These are phyloP conservation scores for Penicillium olsonii DNA, from an alignment of 2,329 filamentous ascomycete genomes.

Conservation along the genomic window DNA sequence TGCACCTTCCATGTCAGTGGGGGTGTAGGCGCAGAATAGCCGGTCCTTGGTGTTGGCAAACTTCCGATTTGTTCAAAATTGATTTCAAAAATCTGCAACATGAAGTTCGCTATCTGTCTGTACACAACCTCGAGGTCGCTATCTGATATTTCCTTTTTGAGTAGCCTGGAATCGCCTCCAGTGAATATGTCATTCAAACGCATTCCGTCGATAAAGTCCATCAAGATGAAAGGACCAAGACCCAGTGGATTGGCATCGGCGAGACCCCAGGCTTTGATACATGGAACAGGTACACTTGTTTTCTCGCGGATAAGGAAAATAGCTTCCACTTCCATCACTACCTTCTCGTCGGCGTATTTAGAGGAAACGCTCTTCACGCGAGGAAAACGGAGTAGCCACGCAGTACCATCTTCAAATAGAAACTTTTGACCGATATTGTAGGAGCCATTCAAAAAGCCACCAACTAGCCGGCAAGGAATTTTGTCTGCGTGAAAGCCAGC, in stretches of 20 bases:
- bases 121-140: constrained; percentile 24
- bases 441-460: constrained; percentile 33
- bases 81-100: constrained; percentile 31
- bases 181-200: constrained; percentile 25
- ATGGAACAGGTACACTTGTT: constrained; percentile 20
- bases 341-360: constrained; percentile 30
- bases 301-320: constrained; percentile 26
- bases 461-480: constrained; percentile 33
- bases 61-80: constrained; percentile 32
- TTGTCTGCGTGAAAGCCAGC: constrained; percentile 35
- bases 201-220: constrained; percentile 29
- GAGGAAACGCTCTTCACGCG: constrained; percentile 29
- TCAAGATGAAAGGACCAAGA: constrained; percentile 33
- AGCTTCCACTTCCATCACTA: constrained; percentile 31
- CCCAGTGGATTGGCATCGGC: constrained; percentile 26
- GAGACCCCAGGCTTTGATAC: constrained; percentile 29
- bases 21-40: constrained; percentile 16
- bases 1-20: constrained; percentile 37
- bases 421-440: constrained; percentile 38
- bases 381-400: constrained; percentile 34
- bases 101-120: constrained; percentile 27
- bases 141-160: constrained; percentile 30
- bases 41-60: constrained; percentile 20
- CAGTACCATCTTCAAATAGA: constrained; percentile 29
- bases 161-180: constrained; percentile 44